These are phyloP conservation scores for Aspergillus terreus DNA, from an alignment of 2,329 filamentous ascomycete genomes.

Conservation along the genomic window DNA sequence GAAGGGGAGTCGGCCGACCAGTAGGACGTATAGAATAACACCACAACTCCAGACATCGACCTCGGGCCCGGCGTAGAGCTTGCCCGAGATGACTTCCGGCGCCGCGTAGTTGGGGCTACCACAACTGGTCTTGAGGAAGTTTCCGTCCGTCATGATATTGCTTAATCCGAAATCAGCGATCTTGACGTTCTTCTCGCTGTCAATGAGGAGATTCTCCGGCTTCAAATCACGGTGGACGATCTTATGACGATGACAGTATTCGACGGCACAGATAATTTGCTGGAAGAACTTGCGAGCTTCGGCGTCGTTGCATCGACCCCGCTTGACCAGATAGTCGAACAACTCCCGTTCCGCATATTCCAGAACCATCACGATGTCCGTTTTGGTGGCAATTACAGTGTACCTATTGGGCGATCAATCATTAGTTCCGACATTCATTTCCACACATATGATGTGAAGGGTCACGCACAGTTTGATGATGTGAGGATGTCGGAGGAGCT, in stretches of 20 bases:
- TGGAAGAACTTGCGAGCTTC: constrained; percentile 98
- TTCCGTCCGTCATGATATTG: constrained; percentile 99
- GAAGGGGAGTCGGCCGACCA: constrained; percentile 75
- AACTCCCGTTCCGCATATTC: constrained; percentile 96
- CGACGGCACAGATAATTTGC: constrained; percentile 97
- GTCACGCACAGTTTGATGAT: constrained; percentile 89
- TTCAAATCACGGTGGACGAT: constrained; percentile 98
- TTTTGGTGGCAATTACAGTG: constrained; percentile 91
- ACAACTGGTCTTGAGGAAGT: constrained; percentile 97
- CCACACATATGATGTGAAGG: neutral
- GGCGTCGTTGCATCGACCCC: constrained; percentile 84
- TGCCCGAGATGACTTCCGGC: constrained; percentile 95
- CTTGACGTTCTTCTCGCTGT: constrained; percentile 96
- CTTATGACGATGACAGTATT: constrained; percentile 98
- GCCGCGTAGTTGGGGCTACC: constrained; percentile 98
- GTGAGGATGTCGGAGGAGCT: constrained; percentile 90
- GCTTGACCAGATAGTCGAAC: constrained; percentile 96
- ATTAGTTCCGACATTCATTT: constrained; percentile 9
- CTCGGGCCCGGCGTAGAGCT: constrained; percentile 94
- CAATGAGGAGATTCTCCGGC: constrained; percentile 91
- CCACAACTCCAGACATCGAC: constrained; percentile 81
- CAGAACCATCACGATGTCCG: constrained; percentile 98
- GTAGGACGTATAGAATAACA: constrained; percentile 62
- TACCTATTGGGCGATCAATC: constrained; percentile 53
- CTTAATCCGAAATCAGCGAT: constrained; percentile 98